Evolutionary conservation across 2,329 filamentous ascomycete species (phyloP), one percentile per base, ranked within the genome.

Genomic region (Sporothrix pallida): DNA sequence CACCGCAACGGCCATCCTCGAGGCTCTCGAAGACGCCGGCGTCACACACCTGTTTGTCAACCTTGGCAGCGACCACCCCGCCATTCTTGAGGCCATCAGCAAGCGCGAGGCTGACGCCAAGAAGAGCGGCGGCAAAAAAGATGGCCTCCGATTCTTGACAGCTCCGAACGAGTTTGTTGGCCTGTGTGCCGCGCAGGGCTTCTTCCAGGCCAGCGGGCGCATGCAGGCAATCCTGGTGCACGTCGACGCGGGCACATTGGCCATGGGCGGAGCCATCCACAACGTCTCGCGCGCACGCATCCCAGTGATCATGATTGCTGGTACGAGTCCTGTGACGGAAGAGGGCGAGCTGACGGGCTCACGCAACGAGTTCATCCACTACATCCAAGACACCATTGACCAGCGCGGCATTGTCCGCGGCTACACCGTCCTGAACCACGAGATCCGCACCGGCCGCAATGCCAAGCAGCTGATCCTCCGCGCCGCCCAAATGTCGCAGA

Each of bases 11-110:
- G 63, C 63, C 42, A 46, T 67, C 20, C 44, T 91, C 68, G 87
- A 91, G 76, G 87, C 90, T 17, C 69, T 62, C 54, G 69, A 62
- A 13, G 54, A 56, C 15, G 42, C 69, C 20, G 54, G 69, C 15
- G 54, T 71, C 50, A 46, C 69, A 20, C 69, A 71, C 54, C 42
- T 62, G 69, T 48, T 60, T 20, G 54, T 71, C 12, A 67, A 67
- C 63, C 44, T 67, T 2, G 63, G 63, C n/a, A 67, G 63, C 44
- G 63, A 67, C n/a, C 63, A 67, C 44, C 63, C 63, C 3, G 63
- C 63, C 63, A 67, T 67, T 48, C 42, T 67, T 42, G 63, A 67
- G 63, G 63, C 63, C 44, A 50, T 67, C n/a, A 67, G 63, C 63
- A 46, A 31, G n/a, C 63, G 63, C 42, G n/a, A 48, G 42, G 63